Percentiles rank a stretch among this genome's conserved stretches.
Conservation (phyloP, 495 filamentous ascomycete species). For the Astrothelium macrocarpum region DNA sequence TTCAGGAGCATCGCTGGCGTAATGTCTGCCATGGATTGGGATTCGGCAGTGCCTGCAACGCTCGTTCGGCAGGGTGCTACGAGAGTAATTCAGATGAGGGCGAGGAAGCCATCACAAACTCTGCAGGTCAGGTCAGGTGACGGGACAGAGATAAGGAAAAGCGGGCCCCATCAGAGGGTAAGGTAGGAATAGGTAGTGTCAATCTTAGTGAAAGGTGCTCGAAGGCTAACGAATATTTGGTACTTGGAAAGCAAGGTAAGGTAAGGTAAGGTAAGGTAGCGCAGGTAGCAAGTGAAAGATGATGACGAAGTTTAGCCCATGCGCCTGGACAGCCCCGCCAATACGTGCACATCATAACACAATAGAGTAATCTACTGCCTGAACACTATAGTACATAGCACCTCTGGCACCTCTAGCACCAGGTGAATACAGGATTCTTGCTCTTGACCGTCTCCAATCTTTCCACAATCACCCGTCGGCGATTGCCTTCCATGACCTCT, state of each 20-base stretch:
- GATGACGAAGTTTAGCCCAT: too few species aligned
- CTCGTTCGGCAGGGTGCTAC: neutral
- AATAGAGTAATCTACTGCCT: too few species aligned
- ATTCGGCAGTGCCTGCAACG: neutral
- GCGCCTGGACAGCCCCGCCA: too few species aligned
- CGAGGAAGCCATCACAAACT: neutral
- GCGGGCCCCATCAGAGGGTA: neutral
- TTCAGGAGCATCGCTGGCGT: conserved; percentile 13
- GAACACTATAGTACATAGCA: neutral
- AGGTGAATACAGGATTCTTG: conserved; percentile 92
- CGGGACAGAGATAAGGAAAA: neutral
- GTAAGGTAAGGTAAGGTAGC: too few species aligned
- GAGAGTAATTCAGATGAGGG: neutral
- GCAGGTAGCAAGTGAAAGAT: too few species aligned
- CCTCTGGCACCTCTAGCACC: conserved; percentile 52
- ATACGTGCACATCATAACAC: too few species aligned
- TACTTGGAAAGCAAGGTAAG: too few species aligned
- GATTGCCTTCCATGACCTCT: conserved; percentile 81
- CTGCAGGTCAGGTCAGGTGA: neutral
- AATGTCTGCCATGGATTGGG: neutral
- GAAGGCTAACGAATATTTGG: too few species aligned
- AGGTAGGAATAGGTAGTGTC: neutral
- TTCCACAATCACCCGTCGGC: conserved; percentile 92
- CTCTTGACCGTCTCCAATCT: conserved; percentile 88
- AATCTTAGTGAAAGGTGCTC: too few species aligned